phyloP scores from a whole-genome alignment of 805 yeast genomes.

The Pichia exigua region DNA sequence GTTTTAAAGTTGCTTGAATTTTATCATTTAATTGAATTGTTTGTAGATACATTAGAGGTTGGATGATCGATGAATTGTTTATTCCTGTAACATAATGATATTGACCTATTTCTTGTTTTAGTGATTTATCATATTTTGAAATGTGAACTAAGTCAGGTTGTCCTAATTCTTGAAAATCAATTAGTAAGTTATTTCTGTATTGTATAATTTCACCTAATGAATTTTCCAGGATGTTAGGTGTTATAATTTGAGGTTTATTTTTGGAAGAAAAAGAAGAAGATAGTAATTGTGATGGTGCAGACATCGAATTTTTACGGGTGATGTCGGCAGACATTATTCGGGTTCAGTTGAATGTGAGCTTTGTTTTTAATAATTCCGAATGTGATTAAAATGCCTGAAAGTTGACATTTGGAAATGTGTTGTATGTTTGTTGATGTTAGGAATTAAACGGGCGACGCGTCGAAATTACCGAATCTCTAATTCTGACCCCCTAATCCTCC shows the following conservation, averaged over 20 bases:
- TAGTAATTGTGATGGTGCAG: background rate
- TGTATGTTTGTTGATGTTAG: background rate
- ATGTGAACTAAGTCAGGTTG: constrained; percentile 65
- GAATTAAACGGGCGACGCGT: background rate
- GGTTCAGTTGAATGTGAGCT: background rate
- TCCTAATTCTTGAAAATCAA: constrained; percentile 49
- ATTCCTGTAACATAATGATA: constrained; percentile 49
- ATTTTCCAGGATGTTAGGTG: constrained; percentile 37
- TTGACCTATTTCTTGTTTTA: constrained; percentile 42
- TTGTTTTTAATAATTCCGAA: no score
- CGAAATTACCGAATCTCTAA: no score
- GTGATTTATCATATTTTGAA: constrained; percentile 36
- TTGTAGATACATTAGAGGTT: constrained; percentile 49
- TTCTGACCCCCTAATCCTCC: no score
- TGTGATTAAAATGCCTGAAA: no score
- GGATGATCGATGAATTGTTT: constrained; percentile 43
- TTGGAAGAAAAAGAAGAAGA: constrained; percentile 7
- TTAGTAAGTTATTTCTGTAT: constrained; percentile 37
- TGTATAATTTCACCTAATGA: constrained; percentile 45
- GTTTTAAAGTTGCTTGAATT: constrained; percentile 21
- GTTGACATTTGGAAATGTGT: background rate
- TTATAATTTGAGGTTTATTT: constrained; percentile 16
- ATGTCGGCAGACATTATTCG: background rate
- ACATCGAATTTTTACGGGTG: background rate
- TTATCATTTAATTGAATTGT: constrained; percentile 34